These are phyloP conservation scores for Leccinum ochraceum DNA, from an alignment of 768 basidiomycete genomes.

Conservation along the genomic window DNA sequence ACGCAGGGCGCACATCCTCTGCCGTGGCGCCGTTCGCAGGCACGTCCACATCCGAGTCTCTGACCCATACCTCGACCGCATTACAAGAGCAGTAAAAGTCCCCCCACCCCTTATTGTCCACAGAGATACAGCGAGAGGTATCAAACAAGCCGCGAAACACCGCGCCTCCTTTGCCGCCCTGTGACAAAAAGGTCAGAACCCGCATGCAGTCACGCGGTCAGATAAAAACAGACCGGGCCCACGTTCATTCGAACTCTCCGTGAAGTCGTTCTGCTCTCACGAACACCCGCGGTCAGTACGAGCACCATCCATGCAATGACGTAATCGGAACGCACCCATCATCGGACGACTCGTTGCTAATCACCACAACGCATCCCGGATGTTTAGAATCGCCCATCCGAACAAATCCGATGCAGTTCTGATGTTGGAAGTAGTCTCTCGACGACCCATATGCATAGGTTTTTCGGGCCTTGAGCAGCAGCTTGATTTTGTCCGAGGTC, in stretches of 20 bases:
- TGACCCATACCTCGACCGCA: slow-evolving; percentile 62
- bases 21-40: neutral
- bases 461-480: slow-evolving; percentile 63
- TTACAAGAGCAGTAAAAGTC: slow-evolving; percentile 59
- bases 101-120: slow-evolving; percentile 63
- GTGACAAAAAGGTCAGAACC: slow-evolving; percentile 12
- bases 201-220: slow-evolving; percentile 3
- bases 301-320: neutral
- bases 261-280: slow-evolving; percentile 19
- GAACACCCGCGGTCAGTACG: neutral
- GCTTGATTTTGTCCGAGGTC: slow-evolving; percentile 50
- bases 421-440: slow-evolving; percentile 57
- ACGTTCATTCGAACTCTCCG: slow-evolving; percentile 60
- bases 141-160: slow-evolving; percentile 53
- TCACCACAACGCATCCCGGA: slow-evolving; percentile 67
- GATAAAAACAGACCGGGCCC: slow-evolving; percentile 48
- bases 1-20: neutral
- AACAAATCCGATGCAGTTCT: slow-evolving; percentile 76
- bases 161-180: slow-evolving; percentile 36
- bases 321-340: slow-evolving; percentile 16
- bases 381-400: slow-evolving; percentile 57
- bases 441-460: slow-evolving; percentile 65
- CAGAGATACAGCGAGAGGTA: slow-evolving; percentile 40
- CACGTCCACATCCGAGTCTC: neutral
- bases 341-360: slow-evolving; percentile 53